Conservation (phyloP, 1,139 yeast genomes). For the Geotrichum armillariae region DNA sequence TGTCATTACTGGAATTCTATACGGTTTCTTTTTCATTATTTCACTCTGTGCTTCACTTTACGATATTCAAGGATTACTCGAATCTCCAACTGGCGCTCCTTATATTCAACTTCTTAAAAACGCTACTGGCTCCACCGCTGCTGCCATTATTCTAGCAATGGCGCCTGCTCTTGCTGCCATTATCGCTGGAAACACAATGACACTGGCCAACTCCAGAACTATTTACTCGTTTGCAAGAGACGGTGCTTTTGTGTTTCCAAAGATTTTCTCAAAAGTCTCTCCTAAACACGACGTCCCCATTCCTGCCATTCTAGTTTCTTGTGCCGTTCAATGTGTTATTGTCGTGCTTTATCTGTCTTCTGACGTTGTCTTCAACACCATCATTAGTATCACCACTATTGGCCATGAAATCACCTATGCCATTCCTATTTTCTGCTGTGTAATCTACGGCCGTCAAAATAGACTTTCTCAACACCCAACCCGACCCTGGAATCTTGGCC, state of each 20-base stretch:
- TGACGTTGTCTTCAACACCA: constrained; percentile 18
- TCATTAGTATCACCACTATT: constrained; percentile 17
- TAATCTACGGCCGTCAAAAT: constrained; percentile 12
- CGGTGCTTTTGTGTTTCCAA: constrained; percentile 52
- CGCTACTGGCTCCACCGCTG: constrained; percentile 39
- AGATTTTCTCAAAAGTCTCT: constrained; percentile 9
- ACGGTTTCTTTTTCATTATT: constrained; percentile 70
- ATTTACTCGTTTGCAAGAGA: constrained; percentile 84
- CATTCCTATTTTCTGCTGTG: constrained; percentile 16
- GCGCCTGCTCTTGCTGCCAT: constrained; percentile 75
- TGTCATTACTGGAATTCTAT: constrained; percentile 61
- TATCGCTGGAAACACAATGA: constrained; percentile 55
- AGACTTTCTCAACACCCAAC: constrained; percentile 1
- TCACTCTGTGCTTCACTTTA: constrained; percentile 47
- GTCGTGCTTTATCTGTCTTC: constrained; percentile 14
- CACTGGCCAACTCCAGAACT: constrained; percentile 53
- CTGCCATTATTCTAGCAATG: constrained; percentile 63
- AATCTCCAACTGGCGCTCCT: constrained; percentile 20
- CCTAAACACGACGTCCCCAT: constrained; percentile 12
- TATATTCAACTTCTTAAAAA: constrained; percentile 20
- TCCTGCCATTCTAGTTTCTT: constrained; percentile 15
- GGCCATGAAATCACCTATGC: constrained; percentile 19
- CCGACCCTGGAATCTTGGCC: constrained; percentile 18
- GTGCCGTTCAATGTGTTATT: constrained; percentile 13
- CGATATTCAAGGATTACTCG: constrained; percentile 57